Conservation (phyloP, 768 basidiomycete genomes). For the Coprinellus micaceus region DNA sequence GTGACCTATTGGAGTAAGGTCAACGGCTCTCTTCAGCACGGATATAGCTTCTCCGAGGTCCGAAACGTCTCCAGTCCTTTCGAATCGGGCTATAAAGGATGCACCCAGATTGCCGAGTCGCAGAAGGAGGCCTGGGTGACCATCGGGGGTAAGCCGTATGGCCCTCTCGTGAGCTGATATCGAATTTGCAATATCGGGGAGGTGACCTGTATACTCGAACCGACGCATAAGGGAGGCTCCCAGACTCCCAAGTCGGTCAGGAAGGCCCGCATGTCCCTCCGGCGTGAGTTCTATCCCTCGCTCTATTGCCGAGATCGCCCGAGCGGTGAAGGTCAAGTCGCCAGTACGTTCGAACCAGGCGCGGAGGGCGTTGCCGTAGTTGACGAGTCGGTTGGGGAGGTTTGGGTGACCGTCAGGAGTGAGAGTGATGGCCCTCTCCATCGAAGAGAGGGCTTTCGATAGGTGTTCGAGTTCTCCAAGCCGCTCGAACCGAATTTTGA, state of each 20-base stretch:
- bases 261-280: not conserved
- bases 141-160: not conserved
- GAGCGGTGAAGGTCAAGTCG: not conserved
- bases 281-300: not conserved
- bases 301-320: not conserved
- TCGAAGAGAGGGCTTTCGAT: slow-evolving; percentile 8
- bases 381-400: not conserved
- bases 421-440: not conserved
- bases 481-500: slow-evolving; percentile 4
- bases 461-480: slow-evolving; percentile 11
- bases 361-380: not conserved
- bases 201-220: slow-evolving; percentile 7
- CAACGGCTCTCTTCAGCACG: not conserved
- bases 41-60: not conserved
- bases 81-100: not conserved
- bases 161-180: not conserved
- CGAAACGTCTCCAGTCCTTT: not conserved
- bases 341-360: not conserved
- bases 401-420: not conserved
- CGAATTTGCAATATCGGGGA: slow-evolving; percentile 1
- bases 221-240: slow-evolving; percentile 14
- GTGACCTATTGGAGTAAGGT: not conserved
- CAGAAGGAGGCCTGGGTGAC: not conserved
- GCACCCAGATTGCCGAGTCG: not conserved
- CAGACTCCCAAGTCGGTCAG: not conserved